These are phyloP conservation scores for Pichiaceae sp. DNA, from an alignment of 1,139 yeast species.

Conservation along the genomic window DNA sequence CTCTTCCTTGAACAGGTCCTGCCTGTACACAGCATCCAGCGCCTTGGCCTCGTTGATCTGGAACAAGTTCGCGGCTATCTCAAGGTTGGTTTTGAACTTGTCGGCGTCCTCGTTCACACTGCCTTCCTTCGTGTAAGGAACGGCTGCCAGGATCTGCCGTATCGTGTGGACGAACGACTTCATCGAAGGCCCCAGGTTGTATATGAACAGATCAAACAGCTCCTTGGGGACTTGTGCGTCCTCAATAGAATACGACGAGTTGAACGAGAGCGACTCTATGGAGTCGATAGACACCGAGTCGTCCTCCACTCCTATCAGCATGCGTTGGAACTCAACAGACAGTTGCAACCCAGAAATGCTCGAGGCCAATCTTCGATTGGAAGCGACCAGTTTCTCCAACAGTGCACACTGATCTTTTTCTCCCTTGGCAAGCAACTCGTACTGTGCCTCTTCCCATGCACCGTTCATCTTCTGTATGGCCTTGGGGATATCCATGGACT, in stretches of 20 bases:
- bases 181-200: conserved; percentile 65
- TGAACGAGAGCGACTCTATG: neutral
- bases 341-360: conserved; percentile 62
- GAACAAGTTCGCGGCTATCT: conserved; percentile 45
- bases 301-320: conserved; percentile 25
- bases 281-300: neutral
- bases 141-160: conserved; percentile 48
- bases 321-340: conserved; percentile 62
- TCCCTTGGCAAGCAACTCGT: conserved; percentile 50
- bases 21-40: conserved; percentile 49
- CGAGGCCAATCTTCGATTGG: conserved; percentile 45
- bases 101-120: conserved; percentile 29
- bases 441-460: conserved; percentile 53
- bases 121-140: conserved; percentile 43
- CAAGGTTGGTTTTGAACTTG: conserved; percentile 41
- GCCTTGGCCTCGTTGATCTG: conserved; percentile 50
- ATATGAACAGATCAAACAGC: conserved; percentile 57
- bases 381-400: conserved; percentile 38
- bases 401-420: conserved; percentile 43
- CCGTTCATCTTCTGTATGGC: conserved; percentile 15
- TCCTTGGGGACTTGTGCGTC: conserved; percentile 36
- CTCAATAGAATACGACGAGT: neutral
- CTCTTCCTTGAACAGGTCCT: conserved; percentile 40
- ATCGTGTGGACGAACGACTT: conserved; percentile 60
- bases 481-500: neutral